Conservation (phyloP, 768 basidiomycete species). For the Clitopilus passeckerianus region DNA sequence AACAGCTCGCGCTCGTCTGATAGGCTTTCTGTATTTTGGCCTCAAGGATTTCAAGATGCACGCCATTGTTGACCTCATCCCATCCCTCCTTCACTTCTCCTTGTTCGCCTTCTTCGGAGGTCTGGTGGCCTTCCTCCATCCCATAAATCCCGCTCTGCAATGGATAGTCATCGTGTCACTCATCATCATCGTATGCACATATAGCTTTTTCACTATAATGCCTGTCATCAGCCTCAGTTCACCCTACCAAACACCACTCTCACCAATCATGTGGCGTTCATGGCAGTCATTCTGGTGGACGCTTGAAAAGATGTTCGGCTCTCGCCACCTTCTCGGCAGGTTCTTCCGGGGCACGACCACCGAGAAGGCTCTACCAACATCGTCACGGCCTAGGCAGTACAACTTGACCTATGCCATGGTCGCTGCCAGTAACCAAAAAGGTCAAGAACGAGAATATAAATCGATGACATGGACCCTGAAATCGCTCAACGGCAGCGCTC, state of each 20-base stretch:
- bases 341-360: neutral
- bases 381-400: neutral
- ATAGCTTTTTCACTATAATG: neutral
- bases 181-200: neutral
- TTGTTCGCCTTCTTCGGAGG: neutral
- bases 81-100: neutral
- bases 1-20: neutral
- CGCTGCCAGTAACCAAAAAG: neutral
- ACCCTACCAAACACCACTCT: neutral
- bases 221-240: neutral
- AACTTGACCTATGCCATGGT: neutral
- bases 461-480: neutral
- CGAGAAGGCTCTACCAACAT: neutral
- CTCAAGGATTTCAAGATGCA: neutral
- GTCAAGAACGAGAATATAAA: neutral
- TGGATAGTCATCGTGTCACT: neutral
- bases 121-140: neutral
- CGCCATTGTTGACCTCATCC: neutral
- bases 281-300: neutral
- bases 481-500: neutral
- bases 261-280: neutral
- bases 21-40: neutral
- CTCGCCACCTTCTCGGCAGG: neutral
- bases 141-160: neutral
- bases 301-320: neutral